Evolutionary conservation across 176 grass and related monocot species (phyloP).

Genomic region (Zoysia japonica): DNA sequence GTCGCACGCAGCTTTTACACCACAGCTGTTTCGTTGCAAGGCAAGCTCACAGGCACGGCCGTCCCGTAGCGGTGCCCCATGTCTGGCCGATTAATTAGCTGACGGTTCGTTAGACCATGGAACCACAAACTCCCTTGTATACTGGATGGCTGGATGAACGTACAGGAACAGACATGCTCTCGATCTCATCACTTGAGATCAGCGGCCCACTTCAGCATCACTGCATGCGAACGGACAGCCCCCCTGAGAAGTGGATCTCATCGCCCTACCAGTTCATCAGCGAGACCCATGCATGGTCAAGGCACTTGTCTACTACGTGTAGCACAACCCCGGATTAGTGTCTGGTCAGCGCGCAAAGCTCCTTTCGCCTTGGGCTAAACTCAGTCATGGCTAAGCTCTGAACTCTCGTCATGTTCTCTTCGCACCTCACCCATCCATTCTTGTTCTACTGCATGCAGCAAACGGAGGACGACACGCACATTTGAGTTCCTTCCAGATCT

Average conservation of each 20-base stretch:
- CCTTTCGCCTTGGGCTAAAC: constrained; percentile 42
- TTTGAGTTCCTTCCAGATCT: not conserved
- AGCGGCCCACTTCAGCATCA: not conserved
- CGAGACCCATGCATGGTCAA: not conserved
- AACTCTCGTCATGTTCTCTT: constrained; percentile 7
- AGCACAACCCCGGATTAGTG: not conserved
- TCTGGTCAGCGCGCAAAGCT: not conserved
- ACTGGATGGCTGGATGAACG: too few relatives aligned
- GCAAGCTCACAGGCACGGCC: too few relatives aligned
- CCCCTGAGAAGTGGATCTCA: constrained; percentile 30
- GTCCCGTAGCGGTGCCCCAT: too few relatives aligned
- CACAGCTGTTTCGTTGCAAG: too few relatives aligned
- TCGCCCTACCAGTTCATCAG: too few relatives aligned
- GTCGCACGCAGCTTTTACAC: too few relatives aligned
- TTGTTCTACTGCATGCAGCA: constrained; percentile 1
- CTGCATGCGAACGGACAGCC: not conserved
- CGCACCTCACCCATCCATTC: constrained; percentile 2
- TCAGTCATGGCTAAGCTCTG: constrained; percentile 17
- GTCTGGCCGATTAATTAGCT: too few relatives aligned
- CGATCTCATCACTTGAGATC: too few relatives aligned
- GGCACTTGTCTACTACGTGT: not conserved
- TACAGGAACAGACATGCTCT: too few relatives aligned
- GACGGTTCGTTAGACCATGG: too few relatives aligned
- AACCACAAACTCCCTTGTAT: too few relatives aligned
- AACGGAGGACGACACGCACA: not conserved